Base-by-base conservation (phyloP, 225 moss, liverwort and hornwort genomes). In the Physcomitrellopsis africana region DNA sequence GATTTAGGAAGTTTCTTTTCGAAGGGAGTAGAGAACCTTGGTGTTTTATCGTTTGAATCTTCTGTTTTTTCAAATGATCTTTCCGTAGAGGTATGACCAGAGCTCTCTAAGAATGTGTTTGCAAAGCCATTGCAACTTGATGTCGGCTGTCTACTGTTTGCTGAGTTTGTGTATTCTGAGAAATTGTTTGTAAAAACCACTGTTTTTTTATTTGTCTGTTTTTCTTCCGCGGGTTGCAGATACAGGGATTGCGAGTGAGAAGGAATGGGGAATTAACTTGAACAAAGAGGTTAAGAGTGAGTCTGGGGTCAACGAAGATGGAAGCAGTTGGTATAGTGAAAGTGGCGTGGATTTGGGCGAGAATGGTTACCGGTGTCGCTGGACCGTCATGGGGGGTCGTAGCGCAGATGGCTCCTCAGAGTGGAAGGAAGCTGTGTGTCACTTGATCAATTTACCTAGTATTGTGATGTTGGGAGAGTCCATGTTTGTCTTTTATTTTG, bases 361-460 rank as follows among this genome's bases (percentile, higher is more conserved):
- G 46, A 96, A 94, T 73, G 96, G 96, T 29, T 96, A 96, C 72
- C 84, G 91, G 41, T 96, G 96, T 82, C 91, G 96, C 22, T 96
- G 96, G 96, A 96, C 94, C 68, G 96, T 94, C 65, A 96, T 96
- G 96, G 92, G 96, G 64, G 96, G 96, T 51, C 91, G 87, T 27
- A 90, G 80, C 67, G 89, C 82, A 48, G 92, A 96, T 72, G 85
- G 94, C 74, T 86, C 91, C 57, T 86, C 96, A 3, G 96, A 96
- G 76, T 96, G 96, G 96, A 96, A 93, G 92, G 96, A 96, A 90
- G 94, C 93, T 88, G 96, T 96, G 87, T 63, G 91, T 75, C 49
- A 27, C 57, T 62, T 10, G 54, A n/a, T 51, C 63, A 62, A 8
- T 17, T 15, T 73, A 10, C 52, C 32, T 37, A 37, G 32, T 45